Base-by-base conservation (phyloP, 108 stramenopile genomes). In the Cylindrotheca closterium region DNA sequence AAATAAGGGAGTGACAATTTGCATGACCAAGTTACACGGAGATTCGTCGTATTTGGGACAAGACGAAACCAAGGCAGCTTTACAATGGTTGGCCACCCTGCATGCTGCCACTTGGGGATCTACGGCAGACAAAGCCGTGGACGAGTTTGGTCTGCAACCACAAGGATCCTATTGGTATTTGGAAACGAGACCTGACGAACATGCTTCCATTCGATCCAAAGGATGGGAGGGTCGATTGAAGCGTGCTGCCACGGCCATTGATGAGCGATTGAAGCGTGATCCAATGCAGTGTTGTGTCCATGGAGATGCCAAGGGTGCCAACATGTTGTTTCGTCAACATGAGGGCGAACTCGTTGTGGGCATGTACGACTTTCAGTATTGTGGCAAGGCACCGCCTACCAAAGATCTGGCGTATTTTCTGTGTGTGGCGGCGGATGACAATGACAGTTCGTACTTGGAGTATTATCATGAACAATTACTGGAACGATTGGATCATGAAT, bases 341-440 rank as follows among this genome's bases (percentile, higher is more conserved):
- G 53, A 25, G 2, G 24, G 51, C 29, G 33, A 21, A 19, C 32
- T 32, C 1, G 61, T 12, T 3, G 70, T 83, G 3, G 53, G 75
- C 56, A 73, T 91, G 70, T 87, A 75, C 34, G 90, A 91, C 50
- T 91, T 91, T 68, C 90, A 91, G 37, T 91, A 91, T 60, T 67
- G 60, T 45, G 89, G 89, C 2, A 85, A 71, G 57, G 84, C 80
- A 19, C 66, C 80, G 1, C 84, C 83, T 0, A 64, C 83, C 25
- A 62, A 73, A 47, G 90, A 91, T 74, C 58, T 91, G 54, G 85
- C 87, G 0, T 91, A 91, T 42, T 86, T 84, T 66, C 60, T 91
- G 3, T 86, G 83, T 60, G 62, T 63, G 8, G 66, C 75, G 19
- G 63, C 49, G 4, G 51, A 72, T 37, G 62, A 46, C 21, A 53